Base-by-base conservation (phyloP, 495 filamentous ascomycete genomes). In the Aspergillus haitiensis region DNA sequence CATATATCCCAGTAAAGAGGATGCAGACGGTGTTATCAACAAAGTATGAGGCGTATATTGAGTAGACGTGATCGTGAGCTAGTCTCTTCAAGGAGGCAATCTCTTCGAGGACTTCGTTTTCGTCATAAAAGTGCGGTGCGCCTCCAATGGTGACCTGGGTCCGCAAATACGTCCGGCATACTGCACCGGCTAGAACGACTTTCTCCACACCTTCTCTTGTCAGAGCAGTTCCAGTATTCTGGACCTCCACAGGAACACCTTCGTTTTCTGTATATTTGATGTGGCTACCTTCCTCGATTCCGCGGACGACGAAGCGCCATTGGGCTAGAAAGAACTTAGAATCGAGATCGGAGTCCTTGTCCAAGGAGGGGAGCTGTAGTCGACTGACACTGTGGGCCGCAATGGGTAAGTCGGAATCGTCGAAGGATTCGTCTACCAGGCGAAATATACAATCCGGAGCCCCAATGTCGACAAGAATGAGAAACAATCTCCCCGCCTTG, bases 341-440 rank as follows among this genome's bases (percentile, higher is more conserved):
- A 62, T 92, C 87, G 44, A 91, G 68, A 15, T 78, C 80, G 10
- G 87, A 80, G 60, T 90, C 81, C 40, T 79, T 80, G 7, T 77
- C 75, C 15, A 68, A 52, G 0, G 71, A 78, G 1, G 85, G 86
- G 31, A 96, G 79, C 39, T 78, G 75, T 3, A 96, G 80, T 32
- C 82, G 82, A 65, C 83, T 83, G 18, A 96, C 78, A 48, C 87
- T 85, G 62, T 89, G 86, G 46, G 85, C 80, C 0, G 88, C 80
- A 52, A 97, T 77, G 0, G 93, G 93, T 15, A 98, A 80, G 73
- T 98, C 93, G 48, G 88, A 83, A 67, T 98, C 93, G 63, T 95
- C 91, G 79, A 88, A 91, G 5, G 89, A 93, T 58, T 89, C 85
- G 67, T 96, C 91, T 47, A 96, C 86, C 42, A 93, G 76, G 15